Evolutionary conservation across 257 asterid genomes (phyloP).

Genomic region (Nicotiana noctiflora): DNA sequence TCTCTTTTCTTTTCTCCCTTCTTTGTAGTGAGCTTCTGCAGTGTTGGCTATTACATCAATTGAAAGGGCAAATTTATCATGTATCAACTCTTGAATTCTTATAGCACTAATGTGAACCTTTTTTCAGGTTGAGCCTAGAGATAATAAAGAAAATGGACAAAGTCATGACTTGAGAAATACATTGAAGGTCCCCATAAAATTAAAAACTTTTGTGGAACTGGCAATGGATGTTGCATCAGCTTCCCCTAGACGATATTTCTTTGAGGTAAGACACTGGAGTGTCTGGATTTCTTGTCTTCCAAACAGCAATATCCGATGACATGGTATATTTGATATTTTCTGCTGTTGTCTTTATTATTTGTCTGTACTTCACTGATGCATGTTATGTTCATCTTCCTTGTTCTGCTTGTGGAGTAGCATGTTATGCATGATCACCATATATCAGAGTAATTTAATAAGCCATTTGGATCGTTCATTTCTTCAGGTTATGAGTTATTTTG

Average conservation of each 20-base stretch:
- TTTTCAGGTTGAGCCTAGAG: slow-evolving; percentile 56
- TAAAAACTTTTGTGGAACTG: slow-evolving; percentile 68
- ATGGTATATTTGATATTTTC: neutral
- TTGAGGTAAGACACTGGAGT: slow-evolving; percentile 64
- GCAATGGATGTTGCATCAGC: slow-evolving; percentile 93
- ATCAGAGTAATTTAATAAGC: neutral
- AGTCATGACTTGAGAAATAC: slow-evolving; percentile 16
- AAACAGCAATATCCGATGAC: neutral
- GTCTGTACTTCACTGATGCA: neutral
- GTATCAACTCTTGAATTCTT: neutral
- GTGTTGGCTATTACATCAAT: neutral
- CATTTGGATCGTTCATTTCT: slow-evolving; percentile 3
- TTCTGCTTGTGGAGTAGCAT: neutral
- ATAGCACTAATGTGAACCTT: neutral
- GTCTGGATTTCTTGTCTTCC: neutral
- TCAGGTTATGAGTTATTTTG: slow-evolving; percentile 89
- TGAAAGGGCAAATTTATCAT: neutral
- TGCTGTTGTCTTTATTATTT: neutral
- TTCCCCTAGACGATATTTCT: slow-evolving; percentile 86
- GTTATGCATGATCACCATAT: neutral
- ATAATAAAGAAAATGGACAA: slow-evolving; percentile 21
- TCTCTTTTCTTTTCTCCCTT: neutral
- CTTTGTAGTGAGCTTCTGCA: neutral
- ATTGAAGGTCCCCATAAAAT: slow-evolving; percentile 45
- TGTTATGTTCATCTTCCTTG: neutral